Conservation (phyloP, 2,329 filamentous ascomycete species). For the Hymenoscyphus occultus region DNA sequence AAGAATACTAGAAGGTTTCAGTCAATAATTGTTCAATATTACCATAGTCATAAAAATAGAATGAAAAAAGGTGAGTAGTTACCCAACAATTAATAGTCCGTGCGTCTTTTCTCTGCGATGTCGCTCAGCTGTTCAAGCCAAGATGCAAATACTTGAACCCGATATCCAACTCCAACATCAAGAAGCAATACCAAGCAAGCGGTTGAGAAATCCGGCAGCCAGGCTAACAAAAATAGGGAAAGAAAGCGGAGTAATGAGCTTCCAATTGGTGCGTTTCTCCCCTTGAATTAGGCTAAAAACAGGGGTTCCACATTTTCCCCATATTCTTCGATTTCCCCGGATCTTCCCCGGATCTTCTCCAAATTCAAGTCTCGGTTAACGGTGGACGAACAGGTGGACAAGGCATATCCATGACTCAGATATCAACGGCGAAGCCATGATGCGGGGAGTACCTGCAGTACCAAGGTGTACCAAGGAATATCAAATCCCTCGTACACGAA, state of each 20-base stretch:
- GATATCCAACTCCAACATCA: no score
- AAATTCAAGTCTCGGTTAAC: no score
- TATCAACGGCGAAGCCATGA: neutral
- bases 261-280: neutral
- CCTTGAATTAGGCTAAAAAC: neutral
- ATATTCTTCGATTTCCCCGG: no score
- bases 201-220: neutral
- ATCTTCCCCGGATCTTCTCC: no score
- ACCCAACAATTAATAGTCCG: no score
- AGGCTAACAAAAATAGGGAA: neutral
- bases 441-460: neutral
- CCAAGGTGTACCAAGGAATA: neutral
- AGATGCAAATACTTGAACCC: no score
- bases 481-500: neutral
- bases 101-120: no score
- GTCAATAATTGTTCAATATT: no score
- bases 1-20: no score
- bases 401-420: neutral
- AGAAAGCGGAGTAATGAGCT: neutral
- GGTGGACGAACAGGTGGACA: neutral
- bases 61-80: no score
- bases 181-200: neutral
- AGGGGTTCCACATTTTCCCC: neutral
- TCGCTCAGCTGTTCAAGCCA: no score
- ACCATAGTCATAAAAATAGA: no score